phyloP scores from a whole-genome alignment of 176 grass and related monocot genomes.

The Eleusine coracana region DNA sequence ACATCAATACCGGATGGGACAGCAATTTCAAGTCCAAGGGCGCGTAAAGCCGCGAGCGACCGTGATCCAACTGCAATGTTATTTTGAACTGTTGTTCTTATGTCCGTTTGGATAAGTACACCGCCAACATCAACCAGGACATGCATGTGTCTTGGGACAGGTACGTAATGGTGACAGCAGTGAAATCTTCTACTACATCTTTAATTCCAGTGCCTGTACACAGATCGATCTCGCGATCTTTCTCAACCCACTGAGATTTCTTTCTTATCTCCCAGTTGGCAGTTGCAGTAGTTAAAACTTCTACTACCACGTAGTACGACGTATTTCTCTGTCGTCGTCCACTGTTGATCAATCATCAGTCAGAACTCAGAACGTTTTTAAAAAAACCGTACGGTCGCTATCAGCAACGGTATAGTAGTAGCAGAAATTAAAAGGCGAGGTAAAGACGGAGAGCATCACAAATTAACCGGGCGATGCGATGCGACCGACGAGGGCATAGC shows the following conservation, averaged over 20 bases:
- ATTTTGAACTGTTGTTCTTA: slow-evolving; percentile 26
- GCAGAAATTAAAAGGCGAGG: not conserved
- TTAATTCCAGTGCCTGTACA: slow-evolving; percentile 36
- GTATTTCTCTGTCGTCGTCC: not conserved
- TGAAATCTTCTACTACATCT: slow-evolving; percentile 22
- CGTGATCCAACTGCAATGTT: slow-evolving; percentile 25
- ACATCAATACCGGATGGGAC: slow-evolving; percentile 33
- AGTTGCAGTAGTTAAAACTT: slow-evolving; percentile 11
- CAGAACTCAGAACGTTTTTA: not conserved
- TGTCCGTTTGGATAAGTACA: slow-evolving; percentile 40
- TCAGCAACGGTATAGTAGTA: not conserved
- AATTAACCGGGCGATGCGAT: not conserved
- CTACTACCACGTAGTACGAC: too few relatives aligned
- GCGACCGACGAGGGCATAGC: slow-evolving; percentile 25
- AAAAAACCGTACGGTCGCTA: not conserved
- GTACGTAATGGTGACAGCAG: slow-evolving; percentile 50
- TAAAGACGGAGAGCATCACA: not conserved
- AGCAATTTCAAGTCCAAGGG: slow-evolving; percentile 35
- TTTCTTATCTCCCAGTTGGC: not conserved
- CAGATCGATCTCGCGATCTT: not conserved
- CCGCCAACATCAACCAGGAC: slow-evolving; percentile 38
- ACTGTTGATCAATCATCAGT: not conserved
- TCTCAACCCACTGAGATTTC: not conserved
- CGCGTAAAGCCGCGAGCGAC: slow-evolving; percentile 41
- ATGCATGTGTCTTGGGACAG: slow-evolving; percentile 52